Evolutionary conservation across 2,329 filamentous ascomycete genomes (phyloP).

Genomic region (Pleurostoma richardsiae): DNA sequence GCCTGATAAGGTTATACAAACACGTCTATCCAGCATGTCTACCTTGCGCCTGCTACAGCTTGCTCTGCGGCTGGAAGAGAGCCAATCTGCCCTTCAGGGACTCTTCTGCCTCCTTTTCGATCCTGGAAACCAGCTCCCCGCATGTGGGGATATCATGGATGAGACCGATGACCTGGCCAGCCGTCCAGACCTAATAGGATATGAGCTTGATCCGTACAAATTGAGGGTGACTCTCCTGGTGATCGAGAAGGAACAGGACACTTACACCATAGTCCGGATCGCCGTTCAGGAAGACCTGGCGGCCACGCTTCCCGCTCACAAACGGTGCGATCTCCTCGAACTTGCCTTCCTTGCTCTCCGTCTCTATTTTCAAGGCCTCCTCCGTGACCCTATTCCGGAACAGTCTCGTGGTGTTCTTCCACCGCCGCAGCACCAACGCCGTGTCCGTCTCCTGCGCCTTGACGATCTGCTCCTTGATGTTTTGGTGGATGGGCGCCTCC

Average conservation of each 20-base stretch:
- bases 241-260: slow-evolving; percentile 15
- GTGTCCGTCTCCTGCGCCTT: slow-evolving; percentile 87
- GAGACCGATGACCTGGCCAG: slow-evolving; percentile 87
- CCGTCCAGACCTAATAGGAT: slow-evolving; percentile 76
- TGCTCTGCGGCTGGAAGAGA: slow-evolving; percentile 51
- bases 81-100: slow-evolving; percentile 55
- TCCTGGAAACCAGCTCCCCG: slow-evolving; percentile 61
- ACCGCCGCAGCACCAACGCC: slow-evolving; percentile 77
- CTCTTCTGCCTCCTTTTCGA: slow-evolving; percentile 71
- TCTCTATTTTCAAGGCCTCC: slow-evolving; percentile 78
- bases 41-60: slow-evolving; percentile 38
- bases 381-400: slow-evolving; percentile 87
- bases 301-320: slow-evolving; percentile 85
- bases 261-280: slow-evolving; percentile 85
- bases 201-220: too few relatives aligned
- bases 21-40: neutral
- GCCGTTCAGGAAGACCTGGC: slow-evolving; percentile 87
- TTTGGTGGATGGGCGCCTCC: slow-evolving; percentile 85
- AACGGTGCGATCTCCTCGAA: slow-evolving; percentile 84
- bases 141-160: slow-evolving; percentile 82
- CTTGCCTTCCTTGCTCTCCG: slow-evolving; percentile 75
- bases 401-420: slow-evolving; percentile 87
- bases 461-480: slow-evolving; percentile 93
- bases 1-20: neutral
- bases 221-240: too few relatives aligned